Evolutionary conservation across 306 rosid species (phyloP).

Genomic region (Acacia acuminata): DNA sequence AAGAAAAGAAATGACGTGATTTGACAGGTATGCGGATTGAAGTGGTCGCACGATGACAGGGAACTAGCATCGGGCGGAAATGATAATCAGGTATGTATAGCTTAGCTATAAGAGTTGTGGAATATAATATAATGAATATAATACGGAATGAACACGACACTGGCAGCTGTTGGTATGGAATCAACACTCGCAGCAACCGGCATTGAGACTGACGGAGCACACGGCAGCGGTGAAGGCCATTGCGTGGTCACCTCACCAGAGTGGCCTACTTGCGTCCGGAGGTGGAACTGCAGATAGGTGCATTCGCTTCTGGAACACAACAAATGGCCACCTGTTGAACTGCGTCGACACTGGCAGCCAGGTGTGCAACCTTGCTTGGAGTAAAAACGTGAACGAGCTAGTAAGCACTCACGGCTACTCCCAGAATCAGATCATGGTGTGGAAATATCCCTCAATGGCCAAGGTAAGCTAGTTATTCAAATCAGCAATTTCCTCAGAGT

Average conservation of each 20-base stretch:
- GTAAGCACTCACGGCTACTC: conserved; percentile 98
- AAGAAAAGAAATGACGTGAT: conserved; percentile 19
- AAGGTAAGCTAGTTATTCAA: conserved; percentile 41
- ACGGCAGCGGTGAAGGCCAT: conserved; percentile 99
- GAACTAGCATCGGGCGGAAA: conserved; percentile 99
- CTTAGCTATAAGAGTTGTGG: neutral
- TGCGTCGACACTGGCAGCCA: conserved; percentile 95
- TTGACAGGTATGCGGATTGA: conserved; percentile 59
- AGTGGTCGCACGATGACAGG: conserved; percentile 97
- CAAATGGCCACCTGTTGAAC: conserved; percentile 92
- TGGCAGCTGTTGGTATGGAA: conserved; percentile 94
- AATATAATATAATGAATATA: neutral
- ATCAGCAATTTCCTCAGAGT: too few relatives aligned
- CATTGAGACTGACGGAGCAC: conserved; percentile 82
- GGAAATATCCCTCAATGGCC: conserved; percentile 97
- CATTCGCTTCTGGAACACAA: conserved; percentile 98
- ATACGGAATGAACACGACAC: neutral
- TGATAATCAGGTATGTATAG: conserved; percentile 79
- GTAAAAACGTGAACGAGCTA: conserved; percentile 92
- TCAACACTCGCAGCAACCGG: conserved; percentile 92
- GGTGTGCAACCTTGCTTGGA: conserved; percentile 99
- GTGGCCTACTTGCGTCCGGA: conserved; percentile 90
- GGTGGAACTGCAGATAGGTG: conserved; percentile 99
- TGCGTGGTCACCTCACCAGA: conserved; percentile 98
- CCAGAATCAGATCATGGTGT: conserved; percentile 92